Evolutionary conservation across 352 stramenopile species (phyloP).

Genomic region (Pythium chondricola): DNA sequence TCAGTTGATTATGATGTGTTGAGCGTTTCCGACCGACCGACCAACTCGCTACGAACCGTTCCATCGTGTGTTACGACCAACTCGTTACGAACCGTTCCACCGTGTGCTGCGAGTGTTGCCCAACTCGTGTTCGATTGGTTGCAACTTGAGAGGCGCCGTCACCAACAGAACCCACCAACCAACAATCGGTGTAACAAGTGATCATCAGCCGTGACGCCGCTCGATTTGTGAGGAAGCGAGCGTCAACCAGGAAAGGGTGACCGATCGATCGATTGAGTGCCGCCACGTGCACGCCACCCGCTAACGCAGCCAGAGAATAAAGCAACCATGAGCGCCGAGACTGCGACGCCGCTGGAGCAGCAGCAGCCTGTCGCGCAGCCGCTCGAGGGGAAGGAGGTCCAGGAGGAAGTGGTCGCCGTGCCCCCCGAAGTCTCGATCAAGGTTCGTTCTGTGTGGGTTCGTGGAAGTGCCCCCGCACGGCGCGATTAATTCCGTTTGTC

Average conservation of each 20-base stretch:
- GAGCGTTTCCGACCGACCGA: conserved; percentile 17
- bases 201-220: too few species aligned
- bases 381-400: conserved; percentile 32
- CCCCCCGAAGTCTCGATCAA: conserved; percentile 55
- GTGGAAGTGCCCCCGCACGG: background rate
- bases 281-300: background rate
- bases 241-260: background rate
- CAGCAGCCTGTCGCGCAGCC: conserved; percentile 33
- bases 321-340: conserved; percentile 22
- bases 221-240: conserved; percentile 1
- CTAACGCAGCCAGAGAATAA: background rate
- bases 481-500: too few species aligned
- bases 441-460: conserved; percentile 21
- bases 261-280: background rate
- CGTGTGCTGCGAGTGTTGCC: background rate
- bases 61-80: background rate
- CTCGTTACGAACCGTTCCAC: conserved; percentile 6
- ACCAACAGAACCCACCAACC: conserved; percentile 28
- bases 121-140: conserved; percentile 6
- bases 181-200: conserved; percentile 3
- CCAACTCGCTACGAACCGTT: conserved; percentile 5
- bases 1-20: too few species aligned
- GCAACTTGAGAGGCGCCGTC: conserved; percentile 8
- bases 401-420: conserved; percentile 23
- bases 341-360: conserved; percentile 6